Percentiles rank a stretch among this genome's conserved stretches.
Conservation (phyloP, 2,329 filamentous ascomycete genomes). For the Penicillium rolfsii region DNA sequence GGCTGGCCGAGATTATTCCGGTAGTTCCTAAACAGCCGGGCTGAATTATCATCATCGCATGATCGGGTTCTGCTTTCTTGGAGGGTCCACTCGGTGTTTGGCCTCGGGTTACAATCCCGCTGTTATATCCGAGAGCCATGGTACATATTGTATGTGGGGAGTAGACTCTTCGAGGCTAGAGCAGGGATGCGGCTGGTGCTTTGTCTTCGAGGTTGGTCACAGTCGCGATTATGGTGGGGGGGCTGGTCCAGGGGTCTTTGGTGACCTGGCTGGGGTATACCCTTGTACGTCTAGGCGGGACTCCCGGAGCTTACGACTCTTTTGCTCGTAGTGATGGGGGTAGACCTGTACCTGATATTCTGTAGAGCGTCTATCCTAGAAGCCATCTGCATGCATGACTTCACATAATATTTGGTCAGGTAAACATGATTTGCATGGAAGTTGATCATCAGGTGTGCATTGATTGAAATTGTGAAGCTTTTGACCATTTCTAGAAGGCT, state of each 20-base stretch:
- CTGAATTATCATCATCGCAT: not conserved
- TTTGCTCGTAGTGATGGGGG: too few species aligned
- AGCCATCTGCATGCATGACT: too few species aligned
- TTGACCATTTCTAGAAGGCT: constrained; percentile 41
- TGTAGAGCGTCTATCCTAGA: too few species aligned
- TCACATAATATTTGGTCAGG: too few species aligned
- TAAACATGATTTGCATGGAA: too few species aligned
- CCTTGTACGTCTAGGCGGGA: too few species aligned
- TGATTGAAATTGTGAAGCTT: not conserved
- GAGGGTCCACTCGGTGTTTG: not conserved
- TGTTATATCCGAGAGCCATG: too few species aligned
- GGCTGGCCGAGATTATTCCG: constrained; percentile 32
- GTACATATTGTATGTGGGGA: too few species aligned
- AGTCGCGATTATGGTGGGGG: not conserved
- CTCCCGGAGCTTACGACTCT: too few species aligned
- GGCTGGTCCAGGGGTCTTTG: not conserved
- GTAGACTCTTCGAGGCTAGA: too few species aligned
- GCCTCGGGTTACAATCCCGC: not conserved
- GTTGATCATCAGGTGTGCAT: too few species aligned
- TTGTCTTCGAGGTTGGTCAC: not conserved
- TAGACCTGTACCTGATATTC: too few species aligned
- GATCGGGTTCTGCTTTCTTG: not conserved
- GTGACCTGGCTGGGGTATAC: not conserved
- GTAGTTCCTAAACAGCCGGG: not conserved
- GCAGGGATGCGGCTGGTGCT: not conserved